Percentiles rank a stretch among this genome's conserved stretches.
Evolutionary conservation across 2,329 filamentous ascomycete genomes (phyloP).

Genomic region (Colletotrichum phormii): DNA sequence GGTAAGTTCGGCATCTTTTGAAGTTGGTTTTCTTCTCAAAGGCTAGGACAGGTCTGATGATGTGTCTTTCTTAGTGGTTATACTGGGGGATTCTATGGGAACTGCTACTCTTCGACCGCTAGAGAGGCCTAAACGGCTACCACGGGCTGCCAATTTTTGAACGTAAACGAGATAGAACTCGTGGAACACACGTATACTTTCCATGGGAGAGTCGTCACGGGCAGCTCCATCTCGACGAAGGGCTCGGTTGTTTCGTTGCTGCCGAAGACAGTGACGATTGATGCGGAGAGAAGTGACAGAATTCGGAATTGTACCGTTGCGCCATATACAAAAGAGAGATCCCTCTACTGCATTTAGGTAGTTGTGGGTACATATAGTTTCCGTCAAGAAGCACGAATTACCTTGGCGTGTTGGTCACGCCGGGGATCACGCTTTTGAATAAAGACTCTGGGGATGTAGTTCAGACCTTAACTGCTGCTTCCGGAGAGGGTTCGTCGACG

Average conservation of each 20-base stretch:
- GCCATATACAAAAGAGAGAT: too few relatives aligned
- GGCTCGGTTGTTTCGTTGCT: neutral
- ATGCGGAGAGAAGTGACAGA: neutral
- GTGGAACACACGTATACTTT: neutral
- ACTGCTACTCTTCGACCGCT: too few relatives aligned
- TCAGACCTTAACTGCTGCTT: neutral
- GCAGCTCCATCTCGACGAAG: neutral
- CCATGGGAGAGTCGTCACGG: neutral
- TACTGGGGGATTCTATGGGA: too few relatives aligned
- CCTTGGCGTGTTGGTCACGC: neutral
- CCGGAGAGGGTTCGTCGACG: neutral
- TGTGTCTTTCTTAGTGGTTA: too few relatives aligned
- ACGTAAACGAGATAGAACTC: neutral
- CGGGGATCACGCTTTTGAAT: neutral
- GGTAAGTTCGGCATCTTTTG: too few relatives aligned
- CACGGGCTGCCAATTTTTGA: too few relatives aligned
- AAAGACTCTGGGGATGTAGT: neutral
- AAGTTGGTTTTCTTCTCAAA: too few relatives aligned
- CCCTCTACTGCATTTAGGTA: too few relatives aligned
- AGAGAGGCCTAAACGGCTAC: too few relatives aligned
- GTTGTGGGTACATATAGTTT: too few relatives aligned
- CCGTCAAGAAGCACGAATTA: neutral
- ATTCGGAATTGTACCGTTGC: too few relatives aligned
- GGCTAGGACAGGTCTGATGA: too few relatives aligned
- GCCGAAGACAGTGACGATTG: neutral